Conservation (phyloP, 352 stramenopile species). For the Blastocystis sp. region DNA sequence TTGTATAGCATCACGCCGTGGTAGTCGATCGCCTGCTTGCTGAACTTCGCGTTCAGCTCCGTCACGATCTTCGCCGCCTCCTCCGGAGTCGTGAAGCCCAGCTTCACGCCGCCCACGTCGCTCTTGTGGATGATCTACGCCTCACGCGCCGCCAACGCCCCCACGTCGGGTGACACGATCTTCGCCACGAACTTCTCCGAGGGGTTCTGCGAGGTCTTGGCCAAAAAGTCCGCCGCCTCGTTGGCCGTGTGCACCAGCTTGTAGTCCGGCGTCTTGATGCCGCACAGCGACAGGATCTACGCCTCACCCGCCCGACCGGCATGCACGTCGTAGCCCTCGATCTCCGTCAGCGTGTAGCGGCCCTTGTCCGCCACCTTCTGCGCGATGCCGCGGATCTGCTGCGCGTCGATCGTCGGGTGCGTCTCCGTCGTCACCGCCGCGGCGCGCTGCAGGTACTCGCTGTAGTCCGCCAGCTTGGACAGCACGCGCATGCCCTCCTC, state of each 20-base stretch:
- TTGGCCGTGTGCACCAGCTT: conserved; percentile 27
- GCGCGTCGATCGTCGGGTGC: conserved; percentile 37
- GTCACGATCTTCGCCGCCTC: conserved; percentile 39
- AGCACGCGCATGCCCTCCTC: conserved; percentile 54
- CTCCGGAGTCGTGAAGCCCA: conserved; percentile 47
- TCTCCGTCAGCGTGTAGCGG: conserved; percentile 54
- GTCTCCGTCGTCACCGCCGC: conserved; percentile 11
- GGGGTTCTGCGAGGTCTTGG: conserved; percentile 15
- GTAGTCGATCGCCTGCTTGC: conserved; percentile 59
- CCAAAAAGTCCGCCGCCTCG: conserved; percentile 42
- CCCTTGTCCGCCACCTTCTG: conserved; percentile 39
- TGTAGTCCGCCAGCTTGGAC: conserved; percentile 48
- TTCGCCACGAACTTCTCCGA: conserved; percentile 59
- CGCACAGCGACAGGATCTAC: conserved; percentile 34
- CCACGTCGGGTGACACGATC: conserved; percentile 60
- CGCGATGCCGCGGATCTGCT: conserved; percentile 22
- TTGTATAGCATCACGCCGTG: conserved; percentile 64
- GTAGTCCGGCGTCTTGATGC: conserved; percentile 50
- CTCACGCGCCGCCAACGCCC: background rate
- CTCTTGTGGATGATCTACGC: conserved; percentile 66
- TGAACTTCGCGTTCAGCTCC: conserved; percentile 63
- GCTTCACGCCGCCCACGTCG: conserved; percentile 66
- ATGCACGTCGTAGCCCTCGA: conserved; percentile 36
- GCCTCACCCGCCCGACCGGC: background rate
- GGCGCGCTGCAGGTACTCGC: conserved; percentile 47